These are phyloP conservation scores for Diplodia sapinea DNA, from an alignment of 2,329 filamentous ascomycete species.

Conservation along the genomic window DNA sequence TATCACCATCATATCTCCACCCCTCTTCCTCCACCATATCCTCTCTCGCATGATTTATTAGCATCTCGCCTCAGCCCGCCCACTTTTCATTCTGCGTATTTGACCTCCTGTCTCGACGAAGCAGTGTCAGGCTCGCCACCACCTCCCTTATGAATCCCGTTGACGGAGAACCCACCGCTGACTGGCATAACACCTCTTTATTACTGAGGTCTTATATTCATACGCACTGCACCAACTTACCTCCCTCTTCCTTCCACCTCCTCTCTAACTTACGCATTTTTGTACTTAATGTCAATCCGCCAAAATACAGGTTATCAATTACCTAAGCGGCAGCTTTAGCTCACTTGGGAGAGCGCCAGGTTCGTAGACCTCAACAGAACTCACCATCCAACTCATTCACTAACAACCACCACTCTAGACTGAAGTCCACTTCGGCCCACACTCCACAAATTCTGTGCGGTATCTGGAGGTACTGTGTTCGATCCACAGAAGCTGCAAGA, in stretches of 20 bases:
- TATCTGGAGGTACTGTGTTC: conserved; percentile 49
- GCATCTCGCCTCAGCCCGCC: neutral
- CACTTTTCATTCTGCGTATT: neutral
- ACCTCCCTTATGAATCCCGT: neutral
- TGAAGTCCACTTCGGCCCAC: conserved; percentile 42
- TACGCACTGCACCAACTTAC: no score
- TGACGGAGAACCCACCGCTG: neutral
- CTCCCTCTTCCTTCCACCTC: neutral
- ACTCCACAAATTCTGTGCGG: conserved; percentile 37
- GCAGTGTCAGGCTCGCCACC: neutral
- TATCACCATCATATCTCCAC: neutral
- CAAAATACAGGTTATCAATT: neutral
- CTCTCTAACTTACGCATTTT: no score
- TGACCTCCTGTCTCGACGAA: neutral
- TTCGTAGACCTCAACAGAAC: neutral
- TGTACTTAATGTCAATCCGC: neutral
- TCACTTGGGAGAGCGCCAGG: conserved; percentile 23
- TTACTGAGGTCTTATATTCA: no score
- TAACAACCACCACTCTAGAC: conserved; percentile 37
- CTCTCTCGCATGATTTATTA: neutral
- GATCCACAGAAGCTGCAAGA: conserved; percentile 45
- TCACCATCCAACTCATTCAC: neutral
- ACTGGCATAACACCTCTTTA: neutral
- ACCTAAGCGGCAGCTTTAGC: conserved; percentile 13
- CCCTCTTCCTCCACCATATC: neutral